Evolutionary conservation across 495 filamentous ascomycete species (phyloP).

Genomic region (Niebla homalea): DNA sequence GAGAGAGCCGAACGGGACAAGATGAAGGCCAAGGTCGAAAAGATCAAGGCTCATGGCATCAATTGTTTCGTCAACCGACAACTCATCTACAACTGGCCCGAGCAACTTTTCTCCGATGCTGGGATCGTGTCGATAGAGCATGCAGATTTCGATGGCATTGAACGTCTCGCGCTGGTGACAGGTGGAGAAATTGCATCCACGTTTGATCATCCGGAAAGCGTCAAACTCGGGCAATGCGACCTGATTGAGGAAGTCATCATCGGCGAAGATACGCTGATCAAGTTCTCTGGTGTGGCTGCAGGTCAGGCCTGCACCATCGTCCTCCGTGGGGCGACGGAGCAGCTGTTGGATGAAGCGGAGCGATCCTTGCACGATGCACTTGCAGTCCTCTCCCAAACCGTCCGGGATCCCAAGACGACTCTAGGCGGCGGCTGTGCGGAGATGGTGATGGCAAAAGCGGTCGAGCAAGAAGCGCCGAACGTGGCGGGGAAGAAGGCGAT

Average conservation of each 20-base stretch:
- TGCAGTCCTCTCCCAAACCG: conserved; percentile 92
- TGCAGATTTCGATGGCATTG: conserved; percentile 96
- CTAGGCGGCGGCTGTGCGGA: conserved; percentile 93
- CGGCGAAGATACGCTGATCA: conserved; percentile 91
- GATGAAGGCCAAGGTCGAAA: conserved; percentile 98
- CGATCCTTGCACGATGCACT: conserved; percentile 91
- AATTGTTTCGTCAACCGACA: conserved; percentile 99
- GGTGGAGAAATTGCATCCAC: conserved; percentile 95
- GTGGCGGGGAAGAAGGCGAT: conserved; percentile 93
- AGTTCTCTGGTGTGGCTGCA: conserved; percentile 90
- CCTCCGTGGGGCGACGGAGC: conserved; percentile 88
- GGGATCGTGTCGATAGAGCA: conserved; percentile 98
- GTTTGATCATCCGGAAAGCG: conserved; percentile 93
- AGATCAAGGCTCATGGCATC: conserved; percentile 96
- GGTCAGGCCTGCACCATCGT: conserved; percentile 95
- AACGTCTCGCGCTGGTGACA: conserved; percentile 86
- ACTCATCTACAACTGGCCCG: conserved; percentile 99
- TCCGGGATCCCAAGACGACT: conserved; percentile 85
- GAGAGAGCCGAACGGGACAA: conserved; percentile 97
- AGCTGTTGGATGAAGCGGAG: conserved; percentile 93
- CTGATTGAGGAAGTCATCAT: conserved; percentile 96
- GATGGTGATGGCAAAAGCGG: conserved; percentile 98
- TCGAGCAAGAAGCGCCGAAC: conserved; percentile 85
- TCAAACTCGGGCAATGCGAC: conserved; percentile 91
- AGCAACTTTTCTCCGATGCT: conserved; percentile 94